Evolutionary conservation across 2,329 filamentous ascomycete species (phyloP).

Genomic region (Penicillium italicum): DNA sequence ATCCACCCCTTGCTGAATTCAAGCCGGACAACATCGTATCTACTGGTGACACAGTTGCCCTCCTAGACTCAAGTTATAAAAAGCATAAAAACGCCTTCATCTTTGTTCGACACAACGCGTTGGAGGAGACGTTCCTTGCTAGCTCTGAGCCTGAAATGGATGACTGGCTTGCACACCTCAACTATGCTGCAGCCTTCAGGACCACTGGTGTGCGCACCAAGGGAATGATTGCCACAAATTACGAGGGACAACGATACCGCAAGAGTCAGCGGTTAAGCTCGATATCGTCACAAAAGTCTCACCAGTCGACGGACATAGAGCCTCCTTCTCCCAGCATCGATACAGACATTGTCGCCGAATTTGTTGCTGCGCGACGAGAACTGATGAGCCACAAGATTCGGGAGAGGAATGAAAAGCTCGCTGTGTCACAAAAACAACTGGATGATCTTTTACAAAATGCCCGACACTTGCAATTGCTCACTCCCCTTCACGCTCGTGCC

Average conservation of each 20-base stretch:
- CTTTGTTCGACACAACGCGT: constrained; percentile 78
- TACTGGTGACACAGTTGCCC: constrained; percentile 84
- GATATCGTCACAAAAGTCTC: constrained; percentile 52
- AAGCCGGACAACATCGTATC: constrained; percentile 93
- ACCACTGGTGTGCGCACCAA: constrained; percentile 88
- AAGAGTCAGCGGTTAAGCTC: constrained; percentile 64
- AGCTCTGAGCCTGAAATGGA: constrained; percentile 90
- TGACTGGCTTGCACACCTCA: constrained; percentile 93
- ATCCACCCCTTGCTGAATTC: constrained; percentile 83
- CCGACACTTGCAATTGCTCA: constrained; percentile 80
- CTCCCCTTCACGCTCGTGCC: constrained; percentile 86
- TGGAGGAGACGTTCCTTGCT: constrained; percentile 87
- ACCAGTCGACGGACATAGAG: constrained; percentile 65
- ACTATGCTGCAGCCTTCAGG: constrained; percentile 91
- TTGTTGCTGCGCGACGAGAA: constrained; percentile 74
- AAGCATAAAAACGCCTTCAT: constrained; percentile 93
- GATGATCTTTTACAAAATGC: constrained; percentile 84
- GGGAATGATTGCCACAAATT: constrained; percentile 77
- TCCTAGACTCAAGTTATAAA: constrained; percentile 81
- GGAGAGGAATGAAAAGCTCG: constrained; percentile 76
- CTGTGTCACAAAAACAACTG: constrained; percentile 68
- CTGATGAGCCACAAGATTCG: constrained; percentile 80
- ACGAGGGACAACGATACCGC: constrained; percentile 67
- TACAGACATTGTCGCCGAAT: constrained; percentile 79
- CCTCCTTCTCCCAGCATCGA: constrained; percentile 70